These are phyloP conservation scores for Diaporthe sp. DNA, from an alignment of 2,329 filamentous ascomycete species.

Conservation along the genomic window DNA sequence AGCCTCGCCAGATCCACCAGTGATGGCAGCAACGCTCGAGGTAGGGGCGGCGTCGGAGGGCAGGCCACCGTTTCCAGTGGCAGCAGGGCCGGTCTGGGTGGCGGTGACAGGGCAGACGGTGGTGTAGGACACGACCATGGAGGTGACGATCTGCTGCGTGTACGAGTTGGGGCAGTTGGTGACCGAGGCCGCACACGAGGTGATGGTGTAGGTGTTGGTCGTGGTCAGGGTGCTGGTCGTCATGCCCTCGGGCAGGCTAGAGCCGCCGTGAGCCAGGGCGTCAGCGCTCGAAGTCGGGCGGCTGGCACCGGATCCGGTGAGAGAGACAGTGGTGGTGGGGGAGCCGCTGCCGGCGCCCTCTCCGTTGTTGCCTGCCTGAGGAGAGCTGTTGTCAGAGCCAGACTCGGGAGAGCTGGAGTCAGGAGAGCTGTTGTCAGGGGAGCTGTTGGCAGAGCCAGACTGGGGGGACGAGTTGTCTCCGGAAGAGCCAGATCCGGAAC, in stretches of 20 bases:
- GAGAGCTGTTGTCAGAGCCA: conserved; percentile 26
- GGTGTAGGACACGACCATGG: conserved; percentile 45
- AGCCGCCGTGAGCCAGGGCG: conserved; percentile 28
- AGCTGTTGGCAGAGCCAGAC: not conserved
- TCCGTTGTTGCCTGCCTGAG: conserved; percentile 28
- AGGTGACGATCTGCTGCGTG: conserved; percentile 48
- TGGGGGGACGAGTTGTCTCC: not conserved
- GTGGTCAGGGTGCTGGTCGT: conserved; percentile 46
- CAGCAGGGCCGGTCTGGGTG: conserved; percentile 36
- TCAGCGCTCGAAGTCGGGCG: conserved; percentile 28
- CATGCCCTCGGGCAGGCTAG: conserved; percentile 37
- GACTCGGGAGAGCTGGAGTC: not conserved
- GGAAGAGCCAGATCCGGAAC: conserved; percentile 23
- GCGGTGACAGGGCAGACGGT: conserved; percentile 48
- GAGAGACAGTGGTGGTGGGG: conserved; percentile 25
- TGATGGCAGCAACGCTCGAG: conserved; percentile 3
- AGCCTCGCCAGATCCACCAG: conserved; percentile 10
- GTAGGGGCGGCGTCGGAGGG: conserved; percentile 17
- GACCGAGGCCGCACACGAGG: conserved; percentile 48
- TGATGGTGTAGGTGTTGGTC: conserved; percentile 50
- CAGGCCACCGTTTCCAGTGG: conserved; percentile 7
- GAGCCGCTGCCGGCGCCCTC: not conserved
- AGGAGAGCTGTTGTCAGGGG: not conserved
- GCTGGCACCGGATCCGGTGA: conserved; percentile 2
- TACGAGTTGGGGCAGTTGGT: conserved; percentile 49